Conservation (phyloP, 2,329 filamentous ascomycete genomes). For the Colletotrichum theobromicola region DNA sequence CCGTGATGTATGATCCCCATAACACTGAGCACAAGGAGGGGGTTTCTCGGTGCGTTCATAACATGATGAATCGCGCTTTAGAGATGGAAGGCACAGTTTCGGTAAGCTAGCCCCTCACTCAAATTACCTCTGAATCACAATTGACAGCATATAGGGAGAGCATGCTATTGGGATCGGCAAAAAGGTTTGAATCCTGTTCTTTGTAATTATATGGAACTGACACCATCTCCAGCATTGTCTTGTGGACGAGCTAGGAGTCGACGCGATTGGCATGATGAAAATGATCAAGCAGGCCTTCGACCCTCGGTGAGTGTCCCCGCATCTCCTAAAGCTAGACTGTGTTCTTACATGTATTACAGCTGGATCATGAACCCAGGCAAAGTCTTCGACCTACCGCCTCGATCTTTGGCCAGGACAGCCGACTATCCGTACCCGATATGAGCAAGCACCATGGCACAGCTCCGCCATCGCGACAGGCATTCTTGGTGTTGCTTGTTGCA, state of each 20-base stretch:
- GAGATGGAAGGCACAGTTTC: slow-evolving; percentile 76
- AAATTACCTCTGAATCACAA: neutral
- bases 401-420: neutral
- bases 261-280: slow-evolving; percentile 71
- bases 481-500: neutral
- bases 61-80: slow-evolving; percentile 73
- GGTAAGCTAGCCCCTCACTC: slow-evolving; percentile 43
- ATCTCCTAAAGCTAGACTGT: neutral
- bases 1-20: slow-evolving; percentile 44
- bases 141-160: slow-evolving; percentile 51
- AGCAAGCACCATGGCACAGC: neutral
- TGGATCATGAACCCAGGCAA: slow-evolving; percentile 76
- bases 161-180: slow-evolving; percentile 76
- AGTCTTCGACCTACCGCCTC: slow-evolving; percentile 58
- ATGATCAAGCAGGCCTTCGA: slow-evolving; percentile 68
- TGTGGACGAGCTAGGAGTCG: slow-evolving; percentile 65
- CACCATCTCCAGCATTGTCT: slow-evolving; percentile 45
- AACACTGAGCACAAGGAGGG: slow-evolving; percentile 55
- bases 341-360: slow-evolving; percentile 27
- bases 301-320: slow-evolving; percentile 42
- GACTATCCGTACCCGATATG: neutral
- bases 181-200: slow-evolving; percentile 61
- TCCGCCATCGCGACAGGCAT: neutral
- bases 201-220: neutral
- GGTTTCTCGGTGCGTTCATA: slow-evolving; percentile 65